Percentiles rank a stretch among this genome's conserved stretches.
Conservation (phyloP, 306 rosid genomes). For the Adenanthera pavonina region DNA sequence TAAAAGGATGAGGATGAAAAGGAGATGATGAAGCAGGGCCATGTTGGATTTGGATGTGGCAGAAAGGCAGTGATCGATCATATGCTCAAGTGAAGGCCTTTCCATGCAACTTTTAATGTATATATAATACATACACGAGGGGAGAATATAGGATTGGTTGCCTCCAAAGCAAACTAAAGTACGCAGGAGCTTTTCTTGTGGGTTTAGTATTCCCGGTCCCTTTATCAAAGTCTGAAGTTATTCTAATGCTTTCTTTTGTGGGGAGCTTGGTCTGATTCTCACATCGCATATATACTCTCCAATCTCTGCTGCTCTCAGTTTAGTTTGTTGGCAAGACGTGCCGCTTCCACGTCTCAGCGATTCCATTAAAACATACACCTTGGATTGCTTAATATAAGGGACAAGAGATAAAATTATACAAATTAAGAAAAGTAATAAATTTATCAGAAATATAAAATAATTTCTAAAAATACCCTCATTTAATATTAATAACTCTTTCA, state of each 20-base stretch:
- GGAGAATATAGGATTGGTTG: constrained; percentile 37
- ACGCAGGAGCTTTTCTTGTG: constrained; percentile 32
- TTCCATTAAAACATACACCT: too few relatives aligned
- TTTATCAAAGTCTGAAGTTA: constrained; percentile 55
- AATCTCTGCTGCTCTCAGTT: not conserved
- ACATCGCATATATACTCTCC: not conserved
- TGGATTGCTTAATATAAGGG: too few relatives aligned
- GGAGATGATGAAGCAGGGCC: constrained; percentile 53
- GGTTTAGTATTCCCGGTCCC: constrained; percentile 42
- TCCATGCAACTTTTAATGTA: constrained; percentile 37
- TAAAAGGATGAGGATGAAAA: constrained; percentile 49
- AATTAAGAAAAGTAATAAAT: too few relatives aligned
- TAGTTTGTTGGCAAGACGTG: not conserved
- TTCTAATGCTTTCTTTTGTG: constrained; percentile 66
- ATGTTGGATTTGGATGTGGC: constrained; percentile 39
- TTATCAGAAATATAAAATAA: too few relatives aligned
- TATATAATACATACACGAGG: constrained; percentile 25
- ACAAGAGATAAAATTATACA: too few relatives aligned
- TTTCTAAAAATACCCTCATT: too few relatives aligned
- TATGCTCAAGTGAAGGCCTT: constrained; percentile 34
- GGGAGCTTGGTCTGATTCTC: constrained; percentile 47
- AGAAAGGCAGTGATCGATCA: not conserved
- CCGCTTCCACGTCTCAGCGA: not conserved
- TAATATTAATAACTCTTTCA: too few relatives aligned
- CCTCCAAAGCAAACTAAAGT: constrained; percentile 41